Evolutionary conservation across 2,329 filamentous ascomycete genomes (phyloP).

Genomic region (Colletotrichum sp.): DNA sequence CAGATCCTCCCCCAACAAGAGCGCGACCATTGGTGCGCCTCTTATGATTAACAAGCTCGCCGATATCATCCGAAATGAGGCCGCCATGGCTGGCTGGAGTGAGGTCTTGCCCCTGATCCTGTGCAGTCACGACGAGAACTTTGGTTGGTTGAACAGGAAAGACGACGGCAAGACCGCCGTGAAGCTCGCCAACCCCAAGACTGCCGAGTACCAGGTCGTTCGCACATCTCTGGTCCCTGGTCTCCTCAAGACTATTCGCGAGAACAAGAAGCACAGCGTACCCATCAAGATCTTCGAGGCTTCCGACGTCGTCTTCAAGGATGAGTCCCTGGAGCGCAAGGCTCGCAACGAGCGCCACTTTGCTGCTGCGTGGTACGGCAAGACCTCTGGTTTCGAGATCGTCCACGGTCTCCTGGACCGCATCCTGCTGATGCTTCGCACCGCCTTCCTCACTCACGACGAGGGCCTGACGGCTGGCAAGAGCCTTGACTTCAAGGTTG

Average conservation of each 20-base stretch:
- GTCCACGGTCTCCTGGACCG: slow-evolving; percentile 95
- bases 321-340: slow-evolving; percentile 79
- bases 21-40: slow-evolving; percentile 84
- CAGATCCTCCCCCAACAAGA: slow-evolving; percentile 83
- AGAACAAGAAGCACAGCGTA: slow-evolving; percentile 88
- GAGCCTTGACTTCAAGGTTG: slow-evolving; percentile 57
- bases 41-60: slow-evolving; percentile 92
- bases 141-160: slow-evolving; percentile 88
- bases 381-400: slow-evolving; percentile 91
- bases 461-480: slow-evolving; percentile 63
- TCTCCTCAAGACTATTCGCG: slow-evolving; percentile 89
- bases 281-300: slow-evolving; percentile 94
- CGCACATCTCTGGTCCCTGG: slow-evolving; percentile 86
- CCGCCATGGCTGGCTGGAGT: slow-evolving; percentile 93
- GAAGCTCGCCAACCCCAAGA: slow-evolving; percentile 90
- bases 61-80: slow-evolving; percentile 88
- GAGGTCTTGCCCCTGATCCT: slow-evolving; percentile 97
- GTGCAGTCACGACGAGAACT: slow-evolving; percentile 98
- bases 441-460: slow-evolving; percentile 78
- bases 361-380: slow-evolving; percentile 94
- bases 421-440: slow-evolving; percentile 89
- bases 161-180: slow-evolving; percentile 86
- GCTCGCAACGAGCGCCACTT: slow-evolving; percentile 94
- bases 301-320: slow-evolving; percentile 91
- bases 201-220: slow-evolving; percentile 90